Base-by-base conservation (phyloP, 306 rosid species). In the Fragaria iinumae region DNA sequence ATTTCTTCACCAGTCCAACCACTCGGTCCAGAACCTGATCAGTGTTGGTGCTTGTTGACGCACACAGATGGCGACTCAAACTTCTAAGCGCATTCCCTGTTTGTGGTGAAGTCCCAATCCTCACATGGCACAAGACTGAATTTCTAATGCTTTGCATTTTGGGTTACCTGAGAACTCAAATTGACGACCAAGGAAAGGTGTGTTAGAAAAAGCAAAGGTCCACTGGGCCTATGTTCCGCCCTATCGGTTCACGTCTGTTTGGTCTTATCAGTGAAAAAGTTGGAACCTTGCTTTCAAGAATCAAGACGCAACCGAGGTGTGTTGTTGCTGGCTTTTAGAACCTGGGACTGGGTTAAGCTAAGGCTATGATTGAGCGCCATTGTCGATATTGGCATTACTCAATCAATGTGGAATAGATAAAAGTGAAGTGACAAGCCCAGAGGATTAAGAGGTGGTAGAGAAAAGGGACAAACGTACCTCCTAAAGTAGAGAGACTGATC, bases 91-190 rank as follows among this genome's bases (percentile, higher is more conserved):
- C 69, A 76, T 49, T 76, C 75, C 79, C 85, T 71, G 89, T 69
- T 79, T 80, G 85, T 36, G 81, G 74, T 45, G 90, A 81, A 62
- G 78, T 72, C 81, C 81, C 86, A 76, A 80, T 80, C 74, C 81
- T 88, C 72, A 86, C 82, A 76, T 80, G 89, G 79, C 80, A 75
- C 88, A 87, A 77, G 82, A 92, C 74, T 63, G 91, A 88, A 73
- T 79, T 86, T 82, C 81, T 83, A 75, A 89, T 86, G 84, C 84
- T 86, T 72, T 89, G 92, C 96, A 92, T 89, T 13, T 69, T 86
- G 48, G 64, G 77, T 53, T 27, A 67, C 36, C 88, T 67, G 65
- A 32, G 70, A 80, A 72, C 71, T 11, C 57, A 53, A 60, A 11
- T 60, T 60, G 29, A 25, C 4, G 11, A 52, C 59, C 18, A 52